Evolutionary conservation across 306 rosid genomes (phyloP), one percentile per base, ranked within the genome.

Genomic region (Carpinus fangiana): DNA sequence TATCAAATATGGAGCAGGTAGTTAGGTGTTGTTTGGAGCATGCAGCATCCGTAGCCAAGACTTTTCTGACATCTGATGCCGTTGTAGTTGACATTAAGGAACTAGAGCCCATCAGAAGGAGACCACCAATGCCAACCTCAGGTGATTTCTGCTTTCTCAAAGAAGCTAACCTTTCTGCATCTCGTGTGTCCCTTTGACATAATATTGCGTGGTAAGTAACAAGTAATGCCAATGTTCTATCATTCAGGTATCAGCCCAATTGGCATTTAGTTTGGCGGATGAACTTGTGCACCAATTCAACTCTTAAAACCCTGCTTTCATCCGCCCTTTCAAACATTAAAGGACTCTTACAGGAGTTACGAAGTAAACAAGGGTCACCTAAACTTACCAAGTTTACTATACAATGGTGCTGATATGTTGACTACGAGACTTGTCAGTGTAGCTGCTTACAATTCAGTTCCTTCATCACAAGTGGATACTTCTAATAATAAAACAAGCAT

Each of bases 11-110:
- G 77, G 31, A 78, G 62, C 95, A 90, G 97, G 97, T 92, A 34
- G 97, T 94, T 78, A 86, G 95, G 81, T 94, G 97, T 79, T 94
- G 98, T 77, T 82, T 94, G 85, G 97, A 94, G 89, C 83, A 94
- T 76, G 90, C 98, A 4, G 95, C 97, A 66, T 92, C 97, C 1
- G 98, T 94, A 54, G 89, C 97, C 51, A 94, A 94, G 87, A 72
- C 78, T 52, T 90, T 94, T 76, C 86, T 94, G 78, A 87, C 93
- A 55, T 92, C 97, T 12, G 87, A 90, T 51, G 98, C 98, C 51
- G 98, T 90, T 62, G 95, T 90, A 16, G 86, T 92, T 43, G 97
- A 94, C 70, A 80, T 82, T 9, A 80, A 73, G 87, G 91, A 89
- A 73, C 16, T 78, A 43, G 2, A 64, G 31, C 88, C 86, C 36